Evolutionary conservation across 1,284 basidiomycete species (phyloP), one percentile per base, ranked within the genome.

Genomic region (Tetrapyrgos nigripes): DNA sequence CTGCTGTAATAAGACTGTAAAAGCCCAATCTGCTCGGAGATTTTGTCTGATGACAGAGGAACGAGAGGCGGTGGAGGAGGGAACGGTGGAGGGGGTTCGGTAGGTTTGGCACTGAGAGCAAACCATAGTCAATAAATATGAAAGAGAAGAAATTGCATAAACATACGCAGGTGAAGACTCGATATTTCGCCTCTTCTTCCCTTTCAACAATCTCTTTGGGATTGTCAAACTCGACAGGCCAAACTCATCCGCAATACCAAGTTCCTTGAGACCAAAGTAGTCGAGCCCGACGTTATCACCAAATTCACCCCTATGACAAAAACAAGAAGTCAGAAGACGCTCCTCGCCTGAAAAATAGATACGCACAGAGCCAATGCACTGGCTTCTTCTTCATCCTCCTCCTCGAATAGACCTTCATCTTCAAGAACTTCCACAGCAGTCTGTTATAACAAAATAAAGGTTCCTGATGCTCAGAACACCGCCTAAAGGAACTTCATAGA

Each of bases 281-380:
- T 98, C 96, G 67, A 97, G 96, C 35, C 95, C 96, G 17, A 97
- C 83, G 23, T 88, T 83, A 55, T 94, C 92, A 0, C 94, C 91
- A 72, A 96, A 96, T 64, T 92, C 89, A 55, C 96, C 95, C 67
- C 89, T 91, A 66, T 3, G 57, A 56, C 33, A 51, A 43, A 53
- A 43, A 35, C 27, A 50, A 57, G 13, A 60, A 53, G 53, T 53
- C 28, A 46, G 37, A 3, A 43, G 43, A 43, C n/a, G 27, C 28
- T 45, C 31, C 51, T 28, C 37, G 26, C 44, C 44, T n/a, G 48
- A 43, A 53, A n/a, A 40, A 31, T 44, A 31, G 29, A 54, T 21
- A 74, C 83, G 47, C 70, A 85, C 86, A 93, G 89, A 66, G 92
- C 82, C 68, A 89, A 79, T 68, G 84, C 86, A 68, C 91, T 86